Percentiles rank a stretch among this genome's conserved stretches.
Evolutionary conservation across 352 stramenopile genomes (phyloP).

Genomic region (Phytopythium boreale): DNA sequence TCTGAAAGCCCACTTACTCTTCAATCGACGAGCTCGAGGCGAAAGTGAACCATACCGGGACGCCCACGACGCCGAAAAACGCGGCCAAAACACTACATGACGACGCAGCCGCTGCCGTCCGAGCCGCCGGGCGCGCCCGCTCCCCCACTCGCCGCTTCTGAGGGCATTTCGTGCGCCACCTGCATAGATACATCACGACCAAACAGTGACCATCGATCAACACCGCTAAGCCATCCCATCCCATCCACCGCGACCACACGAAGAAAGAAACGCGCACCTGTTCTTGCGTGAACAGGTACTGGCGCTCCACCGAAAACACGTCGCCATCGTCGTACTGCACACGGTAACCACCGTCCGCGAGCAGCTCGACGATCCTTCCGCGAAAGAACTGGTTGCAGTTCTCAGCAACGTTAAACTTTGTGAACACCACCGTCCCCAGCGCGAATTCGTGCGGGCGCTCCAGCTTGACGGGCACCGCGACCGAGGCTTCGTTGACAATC

Average conservation of each 20-base stretch:
- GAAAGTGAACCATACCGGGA: no score
- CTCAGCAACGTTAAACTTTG: conserved; percentile 36
- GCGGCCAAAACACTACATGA: not conserved
- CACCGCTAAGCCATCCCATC: no score
- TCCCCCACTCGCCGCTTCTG: not conserved
- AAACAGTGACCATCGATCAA: not conserved
- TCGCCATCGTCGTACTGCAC: conserved; percentile 62
- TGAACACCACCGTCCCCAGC: conserved; percentile 33
- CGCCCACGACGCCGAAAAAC: no score
- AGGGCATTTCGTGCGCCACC: not conserved
- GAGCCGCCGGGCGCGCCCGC: not conserved
- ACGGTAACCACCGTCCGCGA: conserved; percentile 38
- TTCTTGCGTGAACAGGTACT: conserved; percentile 47
- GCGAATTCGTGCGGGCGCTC: conserved; percentile 27
- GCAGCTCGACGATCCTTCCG: conserved; percentile 33
- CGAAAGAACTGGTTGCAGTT: conserved; percentile 39
- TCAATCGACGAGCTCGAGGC: no score
- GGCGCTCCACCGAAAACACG: conserved; percentile 34
- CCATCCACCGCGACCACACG: not conserved
- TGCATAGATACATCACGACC: not conserved
- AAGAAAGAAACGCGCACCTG: conserved; percentile 22
- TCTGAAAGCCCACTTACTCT: no score
- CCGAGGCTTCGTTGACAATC: conserved; percentile 2
- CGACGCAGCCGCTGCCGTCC: conserved; percentile 4
- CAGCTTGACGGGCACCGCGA: not conserved